Evolutionary conservation across 768 basidiomycete species (phyloP).

Genomic region (Kwoniella sp.): DNA sequence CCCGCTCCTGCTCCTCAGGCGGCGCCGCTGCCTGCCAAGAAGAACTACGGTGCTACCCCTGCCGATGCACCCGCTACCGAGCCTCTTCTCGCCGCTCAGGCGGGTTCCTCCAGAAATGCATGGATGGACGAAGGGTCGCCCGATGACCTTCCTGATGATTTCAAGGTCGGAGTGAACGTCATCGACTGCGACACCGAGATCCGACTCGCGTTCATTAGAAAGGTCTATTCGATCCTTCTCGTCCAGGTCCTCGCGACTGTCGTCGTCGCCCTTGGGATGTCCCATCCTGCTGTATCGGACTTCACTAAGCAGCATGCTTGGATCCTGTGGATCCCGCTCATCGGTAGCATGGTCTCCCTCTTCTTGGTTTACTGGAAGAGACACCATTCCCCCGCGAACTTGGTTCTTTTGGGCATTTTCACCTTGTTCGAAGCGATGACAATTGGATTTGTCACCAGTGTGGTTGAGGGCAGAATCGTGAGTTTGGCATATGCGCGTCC

Average conservation of each 20-base stretch:
- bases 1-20: conserved; percentile 9
- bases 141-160: conserved; percentile 83
- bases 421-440: conserved; percentile 89
- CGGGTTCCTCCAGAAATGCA: conserved; percentile 41
- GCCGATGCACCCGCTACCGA: conserved; percentile 22
- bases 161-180: conserved; percentile 63
- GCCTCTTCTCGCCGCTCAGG: conserved; percentile 16
- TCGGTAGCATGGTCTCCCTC: conserved; percentile 74
- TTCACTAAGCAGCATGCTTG: conserved; percentile 81
- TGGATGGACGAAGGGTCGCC: conserved; percentile 66
- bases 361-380: conserved; percentile 88
- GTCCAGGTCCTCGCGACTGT: conserved; percentile 67
- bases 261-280: conserved; percentile 72
- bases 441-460: conserved; percentile 75
- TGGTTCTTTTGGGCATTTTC: conserved; percentile 80
- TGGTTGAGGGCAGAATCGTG: conserved; percentile 53
- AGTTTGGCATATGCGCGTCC: too few species aligned
- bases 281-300: conserved; percentile 65
- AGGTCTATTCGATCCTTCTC: conserved; percentile 65
- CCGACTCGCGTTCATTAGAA: conserved; percentile 76
- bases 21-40: conserved; percentile 31
- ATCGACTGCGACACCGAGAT: conserved; percentile 64
- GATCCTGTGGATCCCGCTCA: conserved; percentile 58
- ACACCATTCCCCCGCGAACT: conserved; percentile 84
- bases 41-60: conserved; percentile 41